Evolutionary conservation across 2,329 filamentous ascomycete genomes (phyloP).

Genomic region (Aspergillus melleus): DNA sequence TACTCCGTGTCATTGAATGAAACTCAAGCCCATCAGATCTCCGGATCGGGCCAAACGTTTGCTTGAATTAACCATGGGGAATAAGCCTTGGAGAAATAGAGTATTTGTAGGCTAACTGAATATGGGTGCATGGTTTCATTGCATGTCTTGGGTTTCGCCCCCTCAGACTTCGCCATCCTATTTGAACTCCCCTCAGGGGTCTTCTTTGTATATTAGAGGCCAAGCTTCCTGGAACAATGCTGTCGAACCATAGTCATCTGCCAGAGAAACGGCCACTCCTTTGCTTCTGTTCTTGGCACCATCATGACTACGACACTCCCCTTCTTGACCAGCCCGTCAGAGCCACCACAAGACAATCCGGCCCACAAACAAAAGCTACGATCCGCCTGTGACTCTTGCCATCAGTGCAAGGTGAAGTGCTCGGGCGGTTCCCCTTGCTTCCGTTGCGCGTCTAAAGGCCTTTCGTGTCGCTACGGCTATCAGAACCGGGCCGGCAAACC

Average conservation of each 20-base stretch:
- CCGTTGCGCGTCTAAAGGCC: neutral
- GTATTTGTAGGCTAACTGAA: neutral
- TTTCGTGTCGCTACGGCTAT: neutral
- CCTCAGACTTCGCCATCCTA: neutral
- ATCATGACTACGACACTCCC: neutral
- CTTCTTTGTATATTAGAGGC: neutral
- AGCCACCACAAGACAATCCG: neutral
- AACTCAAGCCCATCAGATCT: neutral
- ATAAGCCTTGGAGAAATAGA: neutral
- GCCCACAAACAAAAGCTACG: neutral
- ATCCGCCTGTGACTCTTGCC: neutral
- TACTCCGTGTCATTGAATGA: neutral
- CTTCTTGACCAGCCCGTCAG: neutral
- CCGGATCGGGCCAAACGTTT: neutral
- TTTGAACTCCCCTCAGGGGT: neutral
- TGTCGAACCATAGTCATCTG: neutral
- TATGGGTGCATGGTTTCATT: neutral
- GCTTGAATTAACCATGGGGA: neutral
- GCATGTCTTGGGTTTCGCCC: neutral
- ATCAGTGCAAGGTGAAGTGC: neutral
- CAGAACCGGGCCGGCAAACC: neutral
- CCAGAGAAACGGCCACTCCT: neutral
- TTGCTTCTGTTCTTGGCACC: neutral
- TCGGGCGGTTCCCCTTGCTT: neutral
- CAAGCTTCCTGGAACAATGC: neutral